Percentiles rank a stretch among this genome's conserved stretches.
Conservation (phyloP, 305 asterid species). For the Rubia balearica region DNA sequence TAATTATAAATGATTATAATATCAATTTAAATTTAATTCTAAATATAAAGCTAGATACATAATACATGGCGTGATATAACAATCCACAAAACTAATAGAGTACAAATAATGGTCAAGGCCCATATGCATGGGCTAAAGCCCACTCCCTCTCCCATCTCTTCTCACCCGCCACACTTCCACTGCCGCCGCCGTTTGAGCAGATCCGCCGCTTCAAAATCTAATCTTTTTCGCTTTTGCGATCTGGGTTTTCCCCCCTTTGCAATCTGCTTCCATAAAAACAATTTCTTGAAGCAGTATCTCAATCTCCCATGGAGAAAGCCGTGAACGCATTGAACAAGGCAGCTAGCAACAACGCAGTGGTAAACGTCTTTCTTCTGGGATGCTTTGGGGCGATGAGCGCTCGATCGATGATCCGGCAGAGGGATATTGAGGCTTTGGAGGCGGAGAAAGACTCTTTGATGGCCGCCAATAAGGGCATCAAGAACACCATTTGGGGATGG, state of each 20-base stretch:
- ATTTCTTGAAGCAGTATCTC: neutral
- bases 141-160: too few relatives aligned
- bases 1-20: too few relatives aligned
- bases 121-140: neutral
- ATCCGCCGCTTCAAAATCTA: neutral
- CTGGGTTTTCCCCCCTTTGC: neutral
- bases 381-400: slow-evolving; percentile 42
- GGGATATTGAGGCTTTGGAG: slow-evolving; percentile 44
- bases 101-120: neutral
- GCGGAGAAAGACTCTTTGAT: slow-evolving; percentile 50
- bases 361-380: slow-evolving; percentile 40
- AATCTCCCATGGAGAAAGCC: slow-evolving; percentile 39
- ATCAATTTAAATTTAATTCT: too few relatives aligned
- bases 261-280: neutral
- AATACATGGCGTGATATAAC: too few relatives aligned
- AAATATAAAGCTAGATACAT: too few relatives aligned
- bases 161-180: neutral
- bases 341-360: slow-evolving; percentile 48
- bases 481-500: slow-evolving; percentile 66
- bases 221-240: neutral
- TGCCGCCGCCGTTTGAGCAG: neutral
- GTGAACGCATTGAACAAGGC: slow-evolving; percentile 37
- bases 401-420: slow-evolving; percentile 53
- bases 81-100: too few relatives aligned
- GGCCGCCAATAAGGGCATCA: slow-evolving; percentile 46